Evolutionary conservation across 2,329 filamentous ascomycete genomes (phyloP), one percentile per base, ranked within the genome.

Genomic region (Sodiomyces alkalinus): DNA sequence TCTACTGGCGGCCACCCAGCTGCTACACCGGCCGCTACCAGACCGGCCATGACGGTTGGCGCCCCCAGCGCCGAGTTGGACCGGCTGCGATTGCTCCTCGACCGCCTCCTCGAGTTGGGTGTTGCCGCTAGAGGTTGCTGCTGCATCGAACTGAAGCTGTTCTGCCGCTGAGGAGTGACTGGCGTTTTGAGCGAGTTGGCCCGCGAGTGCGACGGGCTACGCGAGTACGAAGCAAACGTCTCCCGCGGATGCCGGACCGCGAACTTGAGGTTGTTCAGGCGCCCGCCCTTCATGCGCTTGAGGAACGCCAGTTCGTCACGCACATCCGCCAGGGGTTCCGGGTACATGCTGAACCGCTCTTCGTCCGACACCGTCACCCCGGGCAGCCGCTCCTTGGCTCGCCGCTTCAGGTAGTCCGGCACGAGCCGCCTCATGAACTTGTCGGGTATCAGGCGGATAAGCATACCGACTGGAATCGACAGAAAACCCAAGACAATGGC

Each of bases 361-460:
- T 77, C 71, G 34, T 79, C 73, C 4, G 68, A 71, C n/a, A 79
- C 56, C 4, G 62, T 74, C 24, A 78, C 39, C 3, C 58, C 65
- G 7, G 67, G 68, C 4, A 62, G 55, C 28, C 60, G 56, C 16
- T 50, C 34, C 22, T 48, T 47, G 14, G 49, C 49, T 28, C 56
- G 55, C 25, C 56, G 55, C 53, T 62, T 69, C 30, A 77, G 43
- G 30, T 64, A 58, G 22, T 63, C 49, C 3, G 66, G 60, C 22
- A 79, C 52, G 32, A 68, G 48, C 23, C 56, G 57, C 27, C 62
- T 50, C 24, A 80, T 45, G 11, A 76, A 54, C 26, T 67, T 62
- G 47, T 96, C 86, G 0, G 90, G 90, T 28, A 96, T 66, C 16
- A 82, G 62, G 26, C 90, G 80, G 33, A 96, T 77, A 18, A 81